Percentiles rank a stretch among this genome's conserved stretches.
Evolutionary conservation across 768 basidiomycete genomes (phyloP).

Genomic region (Rubroboletus pulcherrimus): DNA sequence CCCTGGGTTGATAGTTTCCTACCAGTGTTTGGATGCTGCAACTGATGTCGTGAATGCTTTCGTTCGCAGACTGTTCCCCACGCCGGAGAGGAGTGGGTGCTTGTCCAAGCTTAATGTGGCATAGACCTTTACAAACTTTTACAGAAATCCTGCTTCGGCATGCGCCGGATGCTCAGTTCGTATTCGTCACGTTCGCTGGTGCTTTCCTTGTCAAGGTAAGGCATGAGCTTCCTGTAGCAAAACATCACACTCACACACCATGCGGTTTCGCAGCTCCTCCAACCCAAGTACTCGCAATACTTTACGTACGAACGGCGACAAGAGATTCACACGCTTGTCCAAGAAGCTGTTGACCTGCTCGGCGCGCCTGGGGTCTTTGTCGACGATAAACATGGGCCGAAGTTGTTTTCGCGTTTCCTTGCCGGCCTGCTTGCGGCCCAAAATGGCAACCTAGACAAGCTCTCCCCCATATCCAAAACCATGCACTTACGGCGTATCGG

Average conservation of each 20-base stretch:
- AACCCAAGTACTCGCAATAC: constrained; percentile 66
- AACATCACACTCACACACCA: neutral
- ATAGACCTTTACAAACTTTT: constrained; percentile 2
- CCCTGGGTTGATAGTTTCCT: neutral
- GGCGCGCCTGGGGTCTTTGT: constrained; percentile 68
- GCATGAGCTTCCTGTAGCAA: neutral
- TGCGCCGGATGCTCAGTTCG: constrained; percentile 75
- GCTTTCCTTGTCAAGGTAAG: constrained; percentile 78
- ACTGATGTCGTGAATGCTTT: constrained; percentile 61
- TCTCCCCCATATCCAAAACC: constrained; percentile 17
- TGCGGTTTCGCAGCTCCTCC: constrained; percentile 53
- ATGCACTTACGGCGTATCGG: constrained; percentile 18
- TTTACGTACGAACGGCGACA: constrained; percentile 54
- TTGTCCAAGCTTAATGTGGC: neutral
- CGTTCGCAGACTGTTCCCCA: constrained; percentile 50
- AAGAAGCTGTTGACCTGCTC: constrained; percentile 63
- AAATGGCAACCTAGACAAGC: constrained; percentile 30
- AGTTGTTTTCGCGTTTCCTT: constrained; percentile 76
- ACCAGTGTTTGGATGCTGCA: constrained; percentile 64
- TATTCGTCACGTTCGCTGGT: constrained; percentile 77
- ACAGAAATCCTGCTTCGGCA: constrained; percentile 59
- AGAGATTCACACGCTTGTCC: constrained; percentile 61
- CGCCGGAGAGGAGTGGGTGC: constrained; percentile 49
- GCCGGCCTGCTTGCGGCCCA: constrained; percentile 65
- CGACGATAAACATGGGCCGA: constrained; percentile 79